These are phyloP conservation scores for Catharanthus roseus DNA, from an alignment of 257 asterid genomes.

Conservation along the genomic window DNA sequence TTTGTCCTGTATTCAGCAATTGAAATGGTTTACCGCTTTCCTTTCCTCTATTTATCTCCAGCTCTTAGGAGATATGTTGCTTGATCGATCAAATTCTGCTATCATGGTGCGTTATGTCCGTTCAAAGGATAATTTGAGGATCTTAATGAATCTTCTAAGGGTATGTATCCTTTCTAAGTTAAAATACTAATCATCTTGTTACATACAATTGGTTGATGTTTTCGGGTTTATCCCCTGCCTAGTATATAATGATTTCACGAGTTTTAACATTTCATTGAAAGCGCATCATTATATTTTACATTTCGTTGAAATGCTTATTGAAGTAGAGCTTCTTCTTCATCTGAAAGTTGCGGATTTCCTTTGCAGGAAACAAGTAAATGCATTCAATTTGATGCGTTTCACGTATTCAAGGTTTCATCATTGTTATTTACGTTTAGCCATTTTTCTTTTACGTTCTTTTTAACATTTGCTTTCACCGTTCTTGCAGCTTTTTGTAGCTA, in stretches of 20 bases:
- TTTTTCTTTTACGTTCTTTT: conserved; percentile 7
- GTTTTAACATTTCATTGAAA: neutral
- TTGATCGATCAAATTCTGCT: conserved; percentile 71
- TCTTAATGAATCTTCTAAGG: conserved; percentile 85
- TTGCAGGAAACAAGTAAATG: conserved; percentile 82
- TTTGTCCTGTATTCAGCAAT: neutral
- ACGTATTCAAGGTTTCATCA: conserved; percentile 74
- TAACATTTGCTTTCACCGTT: neutral
- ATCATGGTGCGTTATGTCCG: conserved; percentile 83
- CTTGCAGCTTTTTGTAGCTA: conserved; percentile 86
- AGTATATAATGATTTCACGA: neutral
- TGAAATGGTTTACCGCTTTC: neutral
- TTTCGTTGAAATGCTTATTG: neutral
- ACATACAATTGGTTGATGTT: neutral
- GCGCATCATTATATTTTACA: neutral
- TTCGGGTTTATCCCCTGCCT: neutral
- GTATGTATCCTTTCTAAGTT: conserved; percentile 30
- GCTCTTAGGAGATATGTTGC: conserved; percentile 91
- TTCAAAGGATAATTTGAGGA: conserved; percentile 62
- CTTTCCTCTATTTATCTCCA: conserved; percentile 19
- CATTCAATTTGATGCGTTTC: conserved; percentile 83
- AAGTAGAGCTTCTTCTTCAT: neutral
- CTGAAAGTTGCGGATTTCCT: neutral
- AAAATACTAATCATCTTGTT: neutral
- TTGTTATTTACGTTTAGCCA: neutral